phyloP scores from a whole-genome alignment of 768 basidiomycete species.

The Amanita subjunquillea region DNA sequence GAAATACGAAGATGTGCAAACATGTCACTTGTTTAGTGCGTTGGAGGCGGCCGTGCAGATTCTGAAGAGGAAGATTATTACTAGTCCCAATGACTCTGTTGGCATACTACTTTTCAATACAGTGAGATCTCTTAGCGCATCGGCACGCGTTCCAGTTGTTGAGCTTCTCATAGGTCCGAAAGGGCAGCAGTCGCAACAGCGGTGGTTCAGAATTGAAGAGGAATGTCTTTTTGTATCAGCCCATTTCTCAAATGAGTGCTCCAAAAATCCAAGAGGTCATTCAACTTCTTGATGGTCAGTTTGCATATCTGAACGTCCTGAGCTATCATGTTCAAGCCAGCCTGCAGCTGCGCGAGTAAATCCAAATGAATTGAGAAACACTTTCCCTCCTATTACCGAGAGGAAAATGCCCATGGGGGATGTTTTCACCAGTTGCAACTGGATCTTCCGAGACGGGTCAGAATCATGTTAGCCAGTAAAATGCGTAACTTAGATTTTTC shows the following conservation, averaged over 20 bases:
- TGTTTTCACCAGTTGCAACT: slow-evolving; percentile 85
- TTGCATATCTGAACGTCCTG: background rate
- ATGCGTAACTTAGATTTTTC: background rate
- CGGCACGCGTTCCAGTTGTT: slow-evolving; percentile 4
- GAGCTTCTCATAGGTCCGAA: slow-evolving; percentile 26
- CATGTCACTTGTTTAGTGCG: slow-evolving; percentile 68
- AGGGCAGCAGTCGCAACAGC: slow-evolving; percentile 24
- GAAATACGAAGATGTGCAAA: slow-evolving; percentile 53
- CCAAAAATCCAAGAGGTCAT: slow-evolving; percentile 74
- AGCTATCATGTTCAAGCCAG: background rate
- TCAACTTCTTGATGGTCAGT: slow-evolving; percentile 65
- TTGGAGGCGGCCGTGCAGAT: slow-evolving; percentile 80
- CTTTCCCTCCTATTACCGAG: slow-evolving; percentile 54
- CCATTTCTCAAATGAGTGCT: slow-evolving; percentile 69
- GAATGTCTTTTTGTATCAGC: slow-evolving; percentile 64
- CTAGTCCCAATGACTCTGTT: slow-evolving; percentile 80
- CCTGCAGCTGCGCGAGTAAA: slow-evolving; percentile 55
- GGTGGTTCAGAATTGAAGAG: slow-evolving; percentile 56
- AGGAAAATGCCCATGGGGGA: slow-evolving; percentile 74
- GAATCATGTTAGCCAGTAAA: slow-evolving; percentile 10
- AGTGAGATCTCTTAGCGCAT: slow-evolving; percentile 33
- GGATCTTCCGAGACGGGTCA: slow-evolving; percentile 83
- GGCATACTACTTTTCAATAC: slow-evolving; percentile 92
- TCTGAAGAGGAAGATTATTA: slow-evolving; percentile 82
- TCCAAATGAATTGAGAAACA: slow-evolving; percentile 39